phyloP scores from a whole-genome alignment of 176 grass and related monocot genomes.

The Phyllostachys edulis region DNA sequence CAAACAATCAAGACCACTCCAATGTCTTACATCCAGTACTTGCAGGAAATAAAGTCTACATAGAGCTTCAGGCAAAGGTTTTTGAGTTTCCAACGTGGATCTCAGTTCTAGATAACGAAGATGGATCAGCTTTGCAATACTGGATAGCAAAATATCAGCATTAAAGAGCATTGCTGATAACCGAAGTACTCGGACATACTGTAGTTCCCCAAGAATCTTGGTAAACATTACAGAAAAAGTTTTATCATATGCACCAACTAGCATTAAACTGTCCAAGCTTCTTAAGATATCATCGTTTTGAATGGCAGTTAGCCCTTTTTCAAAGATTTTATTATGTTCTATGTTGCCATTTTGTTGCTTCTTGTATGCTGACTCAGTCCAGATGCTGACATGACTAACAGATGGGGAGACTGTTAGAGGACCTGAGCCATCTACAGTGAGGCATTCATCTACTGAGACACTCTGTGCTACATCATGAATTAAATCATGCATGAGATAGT shows the following conservation, averaged over 20 bases:
- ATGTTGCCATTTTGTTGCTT: neutral
- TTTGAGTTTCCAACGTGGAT: neutral
- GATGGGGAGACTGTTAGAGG: neutral
- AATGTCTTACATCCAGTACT: constrained; percentile 18
- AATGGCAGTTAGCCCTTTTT: neutral
- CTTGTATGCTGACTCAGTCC: neutral
- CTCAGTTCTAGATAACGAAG: constrained; percentile 50
- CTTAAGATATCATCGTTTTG: neutral
- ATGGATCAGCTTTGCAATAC: constrained; percentile 39
- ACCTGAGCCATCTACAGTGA: neutral
- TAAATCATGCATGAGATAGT: constrained; percentile 45
- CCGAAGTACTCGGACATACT: constrained; percentile 14
- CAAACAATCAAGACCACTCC: constrained; percentile 9
- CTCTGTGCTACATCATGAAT: constrained; percentile 44
- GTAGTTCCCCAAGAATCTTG: neutral
- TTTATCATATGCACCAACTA: constrained; percentile 29
- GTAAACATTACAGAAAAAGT: neutral
- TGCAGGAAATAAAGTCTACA: constrained; percentile 45
- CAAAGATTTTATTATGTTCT: constrained; percentile 18
- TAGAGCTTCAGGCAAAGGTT: constrained; percentile 32
- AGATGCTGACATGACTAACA: constrained; percentile 23
- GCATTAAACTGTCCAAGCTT: constrained; percentile 21
- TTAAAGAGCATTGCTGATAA: constrained; percentile 2
- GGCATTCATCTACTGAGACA: constrained; percentile 3
- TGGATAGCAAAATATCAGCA: constrained; percentile 5